Base-by-base conservation (phyloP, 1,284 basidiomycete genomes). In the Salmacisia buchloeana region DNA sequence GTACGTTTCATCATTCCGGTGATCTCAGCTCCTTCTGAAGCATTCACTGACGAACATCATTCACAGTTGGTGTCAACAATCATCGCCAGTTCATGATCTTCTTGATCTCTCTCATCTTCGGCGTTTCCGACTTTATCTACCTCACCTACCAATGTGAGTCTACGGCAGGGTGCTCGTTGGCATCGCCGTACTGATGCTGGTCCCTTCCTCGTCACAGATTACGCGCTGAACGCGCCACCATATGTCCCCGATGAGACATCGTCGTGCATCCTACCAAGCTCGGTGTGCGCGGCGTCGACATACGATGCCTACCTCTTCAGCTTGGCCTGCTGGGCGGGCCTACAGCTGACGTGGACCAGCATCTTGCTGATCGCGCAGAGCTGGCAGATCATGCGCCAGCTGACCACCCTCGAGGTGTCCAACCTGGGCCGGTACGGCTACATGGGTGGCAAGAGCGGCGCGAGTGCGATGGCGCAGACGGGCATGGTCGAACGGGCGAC, bases 71-170 rank as follows among this genome's bases (percentile, higher is more conserved):
- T n/a, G 85, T 87, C 58, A 88, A 90, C 69, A 98, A 98, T 76
- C 94, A 98, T 75, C 88, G 94, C 13, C 90, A 94, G 76, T 98
- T 99, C 82, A 83, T 97, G 34, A 79, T 93, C 9, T 97, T 98
- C 75, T 88, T 99, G 31, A 82, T 85, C 0, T 87, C 88, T 1
- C 86, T 98, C 18, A 90, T 97, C 35, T 72, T 87, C 21, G 93
- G 91, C 2, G 88, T 98, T 56, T 67, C 84, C 13, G 79, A 86
- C 27, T 97, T 97, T 72, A 87, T 92, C 78, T 89, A 89, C 75
- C 85, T 97, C 5, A 85, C 88, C 25, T 88, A 87, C 66, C 85
- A 86, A 66, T 94, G 91, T 92, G 77, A 78, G 89, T 83, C 23
- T 33, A 13, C 25, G 12, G 2, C 34, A 36, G 29, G 43, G 9